Evolutionary conservation across 208 protist species (phyloP).

Genomic region (Acanthamoeba royreba): DNA sequence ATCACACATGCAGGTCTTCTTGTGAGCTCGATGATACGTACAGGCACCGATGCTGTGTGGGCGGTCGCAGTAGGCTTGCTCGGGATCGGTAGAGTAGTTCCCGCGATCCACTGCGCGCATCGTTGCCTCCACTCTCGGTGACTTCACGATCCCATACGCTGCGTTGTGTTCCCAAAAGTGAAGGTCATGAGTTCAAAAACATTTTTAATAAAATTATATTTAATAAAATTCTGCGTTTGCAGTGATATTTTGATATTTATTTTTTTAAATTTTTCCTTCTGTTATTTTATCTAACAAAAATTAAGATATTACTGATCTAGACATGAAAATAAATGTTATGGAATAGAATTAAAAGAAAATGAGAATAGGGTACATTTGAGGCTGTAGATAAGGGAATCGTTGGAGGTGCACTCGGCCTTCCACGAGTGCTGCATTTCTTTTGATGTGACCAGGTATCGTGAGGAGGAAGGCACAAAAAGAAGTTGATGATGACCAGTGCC

Average conservation of each 20-base stretch:
- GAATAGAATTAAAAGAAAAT: neutral
- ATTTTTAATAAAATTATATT: neutral
- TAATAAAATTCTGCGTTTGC: no score
- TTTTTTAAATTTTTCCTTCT: neutral
- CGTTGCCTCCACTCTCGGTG: neutral
- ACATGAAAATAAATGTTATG: no score
- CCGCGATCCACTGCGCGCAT: conserved; percentile 29
- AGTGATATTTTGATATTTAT: no score
- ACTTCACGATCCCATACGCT: conserved; percentile 30
- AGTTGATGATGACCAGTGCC: no score
- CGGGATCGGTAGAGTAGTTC: neutral
- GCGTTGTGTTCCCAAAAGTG: no score
- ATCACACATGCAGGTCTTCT: no score
- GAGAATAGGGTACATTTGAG: neutral
- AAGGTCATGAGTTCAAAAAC: no score
- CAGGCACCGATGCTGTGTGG: conserved; percentile 20
- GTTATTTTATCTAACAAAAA: neutral
- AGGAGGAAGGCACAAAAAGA: no score
- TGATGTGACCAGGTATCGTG: no score
- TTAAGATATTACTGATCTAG: neutral
- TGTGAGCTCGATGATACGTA: no score
- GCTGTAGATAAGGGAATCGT: neutral
- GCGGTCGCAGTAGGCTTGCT: conserved; percentile 29
- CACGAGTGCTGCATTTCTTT: conserved; percentile 30
- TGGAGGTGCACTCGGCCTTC: neutral